Percentiles rank a stretch among this genome's conserved stretches.
Evolutionary conservation across 1,139 yeast species (phyloP).

Genomic region (Yamadazyma spencermartinsiae): DNA sequence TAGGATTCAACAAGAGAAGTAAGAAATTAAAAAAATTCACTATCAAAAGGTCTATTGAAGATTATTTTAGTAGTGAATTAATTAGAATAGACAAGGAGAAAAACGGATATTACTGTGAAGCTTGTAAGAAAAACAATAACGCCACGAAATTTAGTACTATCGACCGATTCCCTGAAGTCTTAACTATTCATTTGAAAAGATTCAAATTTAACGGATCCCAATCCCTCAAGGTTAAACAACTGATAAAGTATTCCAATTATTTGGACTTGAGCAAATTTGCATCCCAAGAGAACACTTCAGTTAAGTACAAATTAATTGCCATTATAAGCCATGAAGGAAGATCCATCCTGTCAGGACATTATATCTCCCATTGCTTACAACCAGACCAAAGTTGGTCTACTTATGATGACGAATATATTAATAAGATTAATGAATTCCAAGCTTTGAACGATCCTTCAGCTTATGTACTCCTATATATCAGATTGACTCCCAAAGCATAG

Average conservation of each 20-base stretch:
- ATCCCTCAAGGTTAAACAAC: constrained; percentile 85
- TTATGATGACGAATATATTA: constrained; percentile 89
- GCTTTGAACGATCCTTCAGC: constrained; percentile 87
- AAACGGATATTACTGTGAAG: constrained; percentile 81
- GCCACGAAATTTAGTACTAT: constrained; percentile 79
- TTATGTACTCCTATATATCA: constrained; percentile 81
- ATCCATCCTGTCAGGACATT: constrained; percentile 90
- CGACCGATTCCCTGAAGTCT: constrained; percentile 82
- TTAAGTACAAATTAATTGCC: constrained; percentile 71
- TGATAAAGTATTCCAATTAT: constrained; percentile 75
- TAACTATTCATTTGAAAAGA: constrained; percentile 83
- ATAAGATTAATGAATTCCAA: constrained; percentile 66
- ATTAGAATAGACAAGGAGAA: constrained; percentile 62
- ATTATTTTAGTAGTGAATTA: constrained; percentile 78
- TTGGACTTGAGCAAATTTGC: constrained; percentile 67
- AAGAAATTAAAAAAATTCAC: constrained; percentile 43
- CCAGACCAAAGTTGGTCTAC: constrained; percentile 92
- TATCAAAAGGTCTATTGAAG: constrained; percentile 70
- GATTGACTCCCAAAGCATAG: constrained; percentile 48
- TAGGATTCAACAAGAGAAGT: constrained; percentile 56
- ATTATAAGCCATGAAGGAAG: constrained; percentile 95
- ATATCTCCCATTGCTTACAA: constrained; percentile 85
- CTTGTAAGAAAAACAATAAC: constrained; percentile 72
- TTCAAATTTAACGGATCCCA: constrained; percentile 78
- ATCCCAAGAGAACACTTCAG: constrained; percentile 47